Conservation (phyloP, 2,329 filamentous ascomycete species). For the Ophiostoma novo-ulmi region DNA sequence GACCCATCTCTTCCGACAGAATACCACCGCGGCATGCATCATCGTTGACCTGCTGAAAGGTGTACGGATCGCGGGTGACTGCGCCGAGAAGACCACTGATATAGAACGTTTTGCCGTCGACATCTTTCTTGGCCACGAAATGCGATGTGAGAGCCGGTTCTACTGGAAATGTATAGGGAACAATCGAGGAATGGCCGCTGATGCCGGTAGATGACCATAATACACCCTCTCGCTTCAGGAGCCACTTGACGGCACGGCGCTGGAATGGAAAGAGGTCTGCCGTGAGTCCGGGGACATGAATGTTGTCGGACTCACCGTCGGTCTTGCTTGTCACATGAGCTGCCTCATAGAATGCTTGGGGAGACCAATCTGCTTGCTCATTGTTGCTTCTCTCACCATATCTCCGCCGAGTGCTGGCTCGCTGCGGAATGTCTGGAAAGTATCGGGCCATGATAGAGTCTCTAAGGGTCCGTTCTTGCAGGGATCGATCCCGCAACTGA, state of each 20-base stretch:
- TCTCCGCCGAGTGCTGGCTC: background rate
- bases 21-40: conserved; percentile 53
- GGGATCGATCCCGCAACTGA: conserved; percentile 21
- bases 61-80: conserved; percentile 45
- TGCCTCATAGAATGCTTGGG: conserved; percentile 62
- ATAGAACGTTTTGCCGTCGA: conserved; percentile 37
- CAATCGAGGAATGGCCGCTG: conserved; percentile 27
- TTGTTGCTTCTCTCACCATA: background rate
- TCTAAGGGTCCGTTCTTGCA: background rate
- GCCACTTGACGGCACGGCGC: conserved; percentile 63
- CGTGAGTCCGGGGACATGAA: conserved; percentile 42
- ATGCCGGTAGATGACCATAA: conserved; percentile 38
- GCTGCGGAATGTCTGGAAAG: background rate
- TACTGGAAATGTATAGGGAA: conserved; percentile 26
- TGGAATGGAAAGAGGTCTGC: conserved; percentile 67
- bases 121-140: conserved; percentile 44
- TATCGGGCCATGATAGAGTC: background rate
- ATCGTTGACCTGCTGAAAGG: conserved; percentile 41
- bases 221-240: conserved; percentile 61
- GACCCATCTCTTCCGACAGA: conserved; percentile 75
- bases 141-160: conserved; percentile 37
- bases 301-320: conserved; percentile 36
- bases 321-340: conserved; percentile 55
- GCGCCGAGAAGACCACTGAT: conserved; percentile 58
- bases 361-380: conserved; percentile 33